phyloP scores from a whole-genome alignment of 768 basidiomycete species.

The Boletus rex-veris region DNA sequence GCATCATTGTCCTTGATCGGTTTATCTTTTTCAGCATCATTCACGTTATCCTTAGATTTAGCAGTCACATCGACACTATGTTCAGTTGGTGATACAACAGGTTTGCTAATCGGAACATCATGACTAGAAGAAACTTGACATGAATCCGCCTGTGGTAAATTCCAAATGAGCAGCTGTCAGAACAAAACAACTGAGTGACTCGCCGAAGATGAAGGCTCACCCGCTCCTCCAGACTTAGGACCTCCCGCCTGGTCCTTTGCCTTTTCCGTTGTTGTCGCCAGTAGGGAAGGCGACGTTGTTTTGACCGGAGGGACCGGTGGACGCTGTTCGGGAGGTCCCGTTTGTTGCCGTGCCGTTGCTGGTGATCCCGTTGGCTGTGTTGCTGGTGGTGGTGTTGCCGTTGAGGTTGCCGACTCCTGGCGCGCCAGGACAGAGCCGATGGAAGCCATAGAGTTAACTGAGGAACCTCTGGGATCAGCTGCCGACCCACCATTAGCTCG shows the following conservation, averaged over 20 bases:
- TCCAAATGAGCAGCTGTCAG: constrained; percentile 31
- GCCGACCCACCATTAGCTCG: constrained; percentile 32
- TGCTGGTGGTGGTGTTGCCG: not conserved
- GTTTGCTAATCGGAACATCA: constrained; percentile 16
- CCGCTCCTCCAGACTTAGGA: constrained; percentile 17
- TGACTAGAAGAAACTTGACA: not conserved
- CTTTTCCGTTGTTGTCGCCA: constrained; percentile 2
- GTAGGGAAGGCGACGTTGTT: not conserved
- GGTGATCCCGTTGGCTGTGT: not conserved
- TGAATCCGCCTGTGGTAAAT: constrained; percentile 16
- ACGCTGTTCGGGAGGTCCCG: not conserved
- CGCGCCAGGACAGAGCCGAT: constrained; percentile 12
- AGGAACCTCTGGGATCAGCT: constrained; percentile 24
- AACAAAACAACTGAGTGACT: constrained; percentile 21
- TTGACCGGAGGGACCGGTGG: not conserved
- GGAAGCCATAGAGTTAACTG: constrained; percentile 24
- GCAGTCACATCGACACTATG: constrained; percentile 23
- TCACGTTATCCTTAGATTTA: constrained; percentile 21
- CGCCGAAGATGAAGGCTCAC: constrained; percentile 34
- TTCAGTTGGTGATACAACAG: constrained; percentile 29
- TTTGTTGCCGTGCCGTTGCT: not conserved
- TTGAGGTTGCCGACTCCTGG: constrained; percentile 1
- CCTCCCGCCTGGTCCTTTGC: not conserved
- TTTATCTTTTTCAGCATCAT: constrained; percentile 27
- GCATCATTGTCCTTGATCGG: constrained; percentile 23